A percentile compares a stretch with the other conserved stretches of the same genome.
Conservation (phyloP, 2,329 filamentous ascomycete genomes). For the Clathrospora elynae region DNA sequence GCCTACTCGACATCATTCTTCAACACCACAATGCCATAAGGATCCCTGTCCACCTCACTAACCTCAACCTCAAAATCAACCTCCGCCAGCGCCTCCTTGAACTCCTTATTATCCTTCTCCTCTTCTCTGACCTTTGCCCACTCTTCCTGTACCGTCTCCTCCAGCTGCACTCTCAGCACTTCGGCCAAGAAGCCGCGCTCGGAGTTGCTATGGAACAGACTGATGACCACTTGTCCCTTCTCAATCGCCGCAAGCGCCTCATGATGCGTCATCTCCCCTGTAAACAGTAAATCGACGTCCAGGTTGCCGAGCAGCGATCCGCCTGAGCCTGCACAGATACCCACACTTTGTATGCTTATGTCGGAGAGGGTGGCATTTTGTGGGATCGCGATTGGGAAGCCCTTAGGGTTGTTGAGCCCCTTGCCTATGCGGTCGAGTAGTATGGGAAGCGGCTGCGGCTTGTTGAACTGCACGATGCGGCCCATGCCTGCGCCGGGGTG, state of each 20-base stretch:
- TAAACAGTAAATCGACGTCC: constrained; percentile 80
- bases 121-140: constrained; percentile 58
- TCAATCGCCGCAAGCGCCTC: constrained; percentile 86
- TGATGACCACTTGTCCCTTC: constrained; percentile 79
- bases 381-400: constrained; percentile 67
- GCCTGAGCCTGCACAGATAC: constrained; percentile 89
- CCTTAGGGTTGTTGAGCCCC: constrained; percentile 69
- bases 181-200: constrained; percentile 81
- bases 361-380: constrained; percentile 61
- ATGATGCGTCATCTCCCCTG: constrained; percentile 92
- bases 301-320: constrained; percentile 73
- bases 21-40: constrained; percentile 70
- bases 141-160: constrained; percentile 61
- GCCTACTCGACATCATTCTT: constrained; percentile 27
- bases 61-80: constrained; percentile 68
- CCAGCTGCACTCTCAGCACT: constrained; percentile 70
- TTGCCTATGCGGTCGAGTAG: constrained; percentile 67
- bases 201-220: constrained; percentile 90
- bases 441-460: constrained; percentile 58
- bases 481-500: constrained; percentile 63
- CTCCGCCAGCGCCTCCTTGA: constrained; percentile 58
- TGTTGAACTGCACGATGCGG: constrained; percentile 61
- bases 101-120: constrained; percentile 46
- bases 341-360: constrained; percentile 69
- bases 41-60: constrained; percentile 82